phyloP scores from a whole-genome alignment of 2,329 filamentous ascomycete genomes.

The Fusarium napiforme region DNA sequence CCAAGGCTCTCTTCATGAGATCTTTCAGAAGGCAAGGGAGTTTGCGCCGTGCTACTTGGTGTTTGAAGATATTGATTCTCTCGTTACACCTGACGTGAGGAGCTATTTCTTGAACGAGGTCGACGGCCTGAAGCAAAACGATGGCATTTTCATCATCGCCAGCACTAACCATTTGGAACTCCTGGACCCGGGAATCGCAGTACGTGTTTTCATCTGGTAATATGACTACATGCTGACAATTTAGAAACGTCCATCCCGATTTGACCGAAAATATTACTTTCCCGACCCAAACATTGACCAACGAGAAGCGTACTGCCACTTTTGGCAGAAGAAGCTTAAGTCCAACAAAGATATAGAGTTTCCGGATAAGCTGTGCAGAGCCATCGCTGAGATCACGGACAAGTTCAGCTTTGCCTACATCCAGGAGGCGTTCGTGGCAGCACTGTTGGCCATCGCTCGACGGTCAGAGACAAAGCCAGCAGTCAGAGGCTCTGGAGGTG shows the following conservation, averaged over 20 bases:
- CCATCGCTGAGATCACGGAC: background rate
- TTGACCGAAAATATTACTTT: background rate
- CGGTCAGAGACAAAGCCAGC: background rate
- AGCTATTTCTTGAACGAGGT: background rate
- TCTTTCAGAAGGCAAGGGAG: background rate
- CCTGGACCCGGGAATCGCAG: background rate
- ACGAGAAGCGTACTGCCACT: background rate
- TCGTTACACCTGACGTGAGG: background rate
- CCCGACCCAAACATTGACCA: background rate
- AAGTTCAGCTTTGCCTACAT: background rate
- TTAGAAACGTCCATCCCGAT: background rate
- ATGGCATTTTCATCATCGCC: background rate
- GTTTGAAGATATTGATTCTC: background rate
- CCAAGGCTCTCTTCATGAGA: background rate
- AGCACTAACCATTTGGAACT: background rate
- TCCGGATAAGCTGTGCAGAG: background rate
- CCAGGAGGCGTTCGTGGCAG: background rate
- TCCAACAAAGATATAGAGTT: background rate
- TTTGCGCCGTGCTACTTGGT: background rate
- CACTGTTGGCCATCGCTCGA: background rate
- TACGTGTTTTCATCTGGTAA: background rate
- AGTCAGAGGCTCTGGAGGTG: accelerated
- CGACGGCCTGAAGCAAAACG: background rate
- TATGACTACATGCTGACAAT: background rate
- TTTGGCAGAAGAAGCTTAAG: background rate